Evolutionary conservation across 306 rosid species (phyloP).

Genomic region (Prunus mongolica): DNA sequence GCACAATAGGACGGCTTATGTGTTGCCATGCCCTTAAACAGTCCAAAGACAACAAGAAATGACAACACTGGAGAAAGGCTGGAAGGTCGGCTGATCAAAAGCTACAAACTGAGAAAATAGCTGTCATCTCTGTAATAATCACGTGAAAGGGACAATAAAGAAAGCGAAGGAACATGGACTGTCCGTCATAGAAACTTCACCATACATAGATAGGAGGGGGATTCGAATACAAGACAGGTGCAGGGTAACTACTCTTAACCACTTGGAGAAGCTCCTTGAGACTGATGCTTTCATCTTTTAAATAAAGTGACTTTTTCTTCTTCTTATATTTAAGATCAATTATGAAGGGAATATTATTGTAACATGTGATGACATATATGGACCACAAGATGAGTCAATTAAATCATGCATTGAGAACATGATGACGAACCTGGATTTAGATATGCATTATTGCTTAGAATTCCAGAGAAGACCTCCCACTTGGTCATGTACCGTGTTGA

Average conservation of each 20-base stretch:
- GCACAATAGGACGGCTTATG: neutral
- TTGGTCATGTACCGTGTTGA: too few species aligned
- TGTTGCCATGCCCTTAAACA: neutral
- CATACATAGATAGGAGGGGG: neutral
- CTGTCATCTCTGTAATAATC: neutral
- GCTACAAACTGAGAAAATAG: constrained; percentile 7
- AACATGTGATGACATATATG: neutral
- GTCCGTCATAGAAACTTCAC: neutral
- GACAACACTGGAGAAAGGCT: neutral
- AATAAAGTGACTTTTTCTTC: neutral
- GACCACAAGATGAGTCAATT: neutral
- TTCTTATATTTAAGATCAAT: neutral
- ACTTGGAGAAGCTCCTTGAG: too few species aligned
- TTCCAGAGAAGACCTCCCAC: too few species aligned
- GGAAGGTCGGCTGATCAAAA: neutral
- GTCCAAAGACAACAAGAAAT: neutral
- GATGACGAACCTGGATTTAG: too few species aligned
- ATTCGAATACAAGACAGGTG: too few species aligned
- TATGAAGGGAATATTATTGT: neutral
- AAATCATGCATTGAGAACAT: neutral
- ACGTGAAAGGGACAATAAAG: neutral
- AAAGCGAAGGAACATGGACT: neutral
- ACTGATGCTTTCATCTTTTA: too few species aligned
- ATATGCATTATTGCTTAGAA: too few species aligned
- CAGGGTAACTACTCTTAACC: too few species aligned